Conservation (phyloP, 2,329 filamentous ascomycete genomes). For the Hypoxylon sp. region DNA sequence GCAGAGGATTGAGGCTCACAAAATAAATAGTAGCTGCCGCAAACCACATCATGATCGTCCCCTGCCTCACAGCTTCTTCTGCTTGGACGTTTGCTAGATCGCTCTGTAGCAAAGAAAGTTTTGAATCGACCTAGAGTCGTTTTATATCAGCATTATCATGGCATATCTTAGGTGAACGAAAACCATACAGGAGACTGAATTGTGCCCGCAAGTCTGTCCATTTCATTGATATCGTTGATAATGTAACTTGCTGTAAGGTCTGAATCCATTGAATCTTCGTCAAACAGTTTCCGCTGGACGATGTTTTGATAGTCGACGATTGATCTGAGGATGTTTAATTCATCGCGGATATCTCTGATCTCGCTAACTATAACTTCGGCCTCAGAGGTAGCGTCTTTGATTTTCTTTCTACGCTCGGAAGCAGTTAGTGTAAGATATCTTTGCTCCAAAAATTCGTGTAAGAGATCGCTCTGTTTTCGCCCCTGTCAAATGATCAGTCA, state of each 20-base stretch:
- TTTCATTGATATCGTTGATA: slow-evolving; percentile 8
- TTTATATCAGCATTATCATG: too few species aligned
- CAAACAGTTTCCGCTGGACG: slow-evolving; percentile 6
- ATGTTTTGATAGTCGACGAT: slow-evolving; percentile 13
- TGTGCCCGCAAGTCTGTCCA: slow-evolving; percentile 15
- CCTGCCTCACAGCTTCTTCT: slow-evolving; percentile 11
- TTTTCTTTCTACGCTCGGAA: neutral
- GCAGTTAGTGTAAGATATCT: too few species aligned
- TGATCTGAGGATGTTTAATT: slow-evolving; percentile 21
- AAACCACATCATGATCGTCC: slow-evolving; percentile 12
- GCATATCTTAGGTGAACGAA: too few species aligned
- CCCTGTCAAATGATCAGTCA: slow-evolving; percentile 14
- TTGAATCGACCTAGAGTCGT: slow-evolving; percentile 23
- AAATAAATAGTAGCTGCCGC: slow-evolving; percentile 8
- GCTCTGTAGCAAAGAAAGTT: slow-evolving; percentile 14
- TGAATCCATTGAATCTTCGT: neutral
- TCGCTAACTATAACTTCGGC: slow-evolving; percentile 15
- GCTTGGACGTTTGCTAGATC: slow-evolving; percentile 20
- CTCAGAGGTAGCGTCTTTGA: slow-evolving; percentile 6
- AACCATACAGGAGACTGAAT: too few species aligned
- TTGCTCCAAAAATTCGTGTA: too few species aligned
- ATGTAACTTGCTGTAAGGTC: slow-evolving; percentile 8
- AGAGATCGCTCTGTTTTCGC: slow-evolving; percentile 15
- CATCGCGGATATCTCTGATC: slow-evolving; percentile 28
- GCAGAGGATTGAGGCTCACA: too few species aligned